Percentiles rank a stretch among this genome's conserved stretches.
Evolutionary conservation across 2,329 filamentous ascomycete genomes (phyloP).

Genomic region (Cercospora beticola): DNA sequence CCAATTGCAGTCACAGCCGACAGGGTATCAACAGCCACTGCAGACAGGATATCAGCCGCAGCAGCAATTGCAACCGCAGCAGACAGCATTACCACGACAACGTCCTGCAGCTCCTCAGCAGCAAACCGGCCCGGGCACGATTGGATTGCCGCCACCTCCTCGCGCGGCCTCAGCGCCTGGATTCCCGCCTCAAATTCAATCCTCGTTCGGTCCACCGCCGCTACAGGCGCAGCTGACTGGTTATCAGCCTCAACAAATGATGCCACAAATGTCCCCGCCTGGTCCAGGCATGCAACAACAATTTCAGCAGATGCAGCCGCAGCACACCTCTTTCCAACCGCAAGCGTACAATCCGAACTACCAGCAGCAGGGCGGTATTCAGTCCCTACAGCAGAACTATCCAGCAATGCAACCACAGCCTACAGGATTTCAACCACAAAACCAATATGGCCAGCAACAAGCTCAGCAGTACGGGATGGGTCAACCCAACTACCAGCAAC

Average conservation of each 20-base stretch:
- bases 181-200: constrained; percentile 56
- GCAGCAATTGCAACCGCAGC: constrained; percentile 38
- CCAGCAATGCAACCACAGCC: constrained; percentile 52
- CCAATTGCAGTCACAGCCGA: constrained; percentile 37
- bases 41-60: constrained; percentile 27
- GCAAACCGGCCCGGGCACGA: constrained; percentile 57
- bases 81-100: constrained; percentile 55
- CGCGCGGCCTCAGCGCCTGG: constrained; percentile 86
- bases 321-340: constrained; percentile 41
- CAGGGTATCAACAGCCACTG: constrained; percentile 33
- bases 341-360: constrained; percentile 45
- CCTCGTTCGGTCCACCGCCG: constrained; percentile 68
- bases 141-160: constrained; percentile 75
- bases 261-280: constrained; percentile 47
- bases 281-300: constrained; percentile 46
- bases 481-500: constrained; percentile 50
- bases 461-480: constrained; percentile 20
- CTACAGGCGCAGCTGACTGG: constrained; percentile 86
- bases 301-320: constrained; percentile 38
- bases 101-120: constrained; percentile 68
- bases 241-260: constrained; percentile 47
- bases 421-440: constrained; percentile 50
- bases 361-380: constrained; percentile 36
- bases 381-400: constrained; percentile 36
- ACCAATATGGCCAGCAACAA: constrained; percentile 21